These are phyloP conservation scores for Rhexocercosporidium sp. DNA, from an alignment of 2,329 filamentous ascomycete genomes.

Conservation along the genomic window DNA sequence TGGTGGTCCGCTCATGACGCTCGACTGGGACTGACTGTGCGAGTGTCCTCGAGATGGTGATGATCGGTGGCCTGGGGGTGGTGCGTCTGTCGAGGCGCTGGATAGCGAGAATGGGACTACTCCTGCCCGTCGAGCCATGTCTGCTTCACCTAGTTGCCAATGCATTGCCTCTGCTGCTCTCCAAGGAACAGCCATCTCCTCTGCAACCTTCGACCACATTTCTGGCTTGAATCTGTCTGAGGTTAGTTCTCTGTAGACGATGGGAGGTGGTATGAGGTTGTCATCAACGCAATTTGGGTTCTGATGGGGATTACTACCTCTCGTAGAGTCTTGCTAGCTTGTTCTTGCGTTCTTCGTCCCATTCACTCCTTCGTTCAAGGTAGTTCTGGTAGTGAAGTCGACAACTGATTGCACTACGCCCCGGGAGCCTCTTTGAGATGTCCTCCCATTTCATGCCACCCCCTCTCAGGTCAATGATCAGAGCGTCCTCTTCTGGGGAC, in stretches of 20 bases:
- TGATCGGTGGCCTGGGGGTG: slow-evolving; percentile 48
- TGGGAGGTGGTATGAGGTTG: background rate
- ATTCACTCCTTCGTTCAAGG: slow-evolving; percentile 87
- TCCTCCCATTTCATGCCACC: slow-evolving; percentile 99
- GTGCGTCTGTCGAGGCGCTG: slow-evolving; percentile 55
- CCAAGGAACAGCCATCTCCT: slow-evolving; percentile 96
- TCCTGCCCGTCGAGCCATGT: slow-evolving; percentile 92
- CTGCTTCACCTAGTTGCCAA: slow-evolving; percentile 91
- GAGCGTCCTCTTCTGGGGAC: slow-evolving; percentile 90
- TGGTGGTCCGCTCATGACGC: slow-evolving; percentile 25
- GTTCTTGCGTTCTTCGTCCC: slow-evolving; percentile 98
- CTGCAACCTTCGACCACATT: slow-evolving; percentile 96
- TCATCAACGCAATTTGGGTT: background rate
- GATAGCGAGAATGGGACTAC: slow-evolving; percentile 83
- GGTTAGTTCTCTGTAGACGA: slow-evolving; percentile 25
- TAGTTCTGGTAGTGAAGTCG: slow-evolving; percentile 97
- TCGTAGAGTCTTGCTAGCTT: slow-evolving; percentile 94
- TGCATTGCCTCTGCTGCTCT: slow-evolving; percentile 97
- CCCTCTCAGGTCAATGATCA: slow-evolving; percentile 89
- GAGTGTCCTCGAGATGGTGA: slow-evolving; percentile 45
- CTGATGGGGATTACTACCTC: slow-evolving; percentile 64
- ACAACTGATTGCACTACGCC: slow-evolving; percentile 92
- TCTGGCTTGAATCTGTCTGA: slow-evolving; percentile 84
- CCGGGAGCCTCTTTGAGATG: slow-evolving; percentile 88
- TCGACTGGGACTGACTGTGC: slow-evolving; percentile 38